Evolutionary conservation across 1,284 basidiomycete species (phyloP).

Genomic region (Moesziomyces parantarcticus): DNA sequence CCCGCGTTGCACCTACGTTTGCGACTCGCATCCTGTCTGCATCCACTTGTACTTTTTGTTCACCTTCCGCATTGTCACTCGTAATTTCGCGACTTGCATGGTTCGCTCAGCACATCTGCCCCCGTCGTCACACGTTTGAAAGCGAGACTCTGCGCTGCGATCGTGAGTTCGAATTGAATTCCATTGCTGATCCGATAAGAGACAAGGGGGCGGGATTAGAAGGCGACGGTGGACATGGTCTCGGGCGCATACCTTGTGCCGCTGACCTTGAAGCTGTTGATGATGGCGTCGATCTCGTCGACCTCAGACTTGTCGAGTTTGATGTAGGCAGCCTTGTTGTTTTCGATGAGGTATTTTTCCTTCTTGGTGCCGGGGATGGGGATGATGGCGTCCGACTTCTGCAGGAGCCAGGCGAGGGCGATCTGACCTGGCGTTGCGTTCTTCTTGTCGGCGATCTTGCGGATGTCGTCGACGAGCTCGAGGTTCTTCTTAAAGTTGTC

Average conservation of each 20-base stretch:
- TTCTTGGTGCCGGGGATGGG: constrained; percentile 54
- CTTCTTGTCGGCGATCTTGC: constrained; percentile 51
- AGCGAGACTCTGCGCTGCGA: too few relatives aligned
- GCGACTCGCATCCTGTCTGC: neutral
- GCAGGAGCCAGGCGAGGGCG: constrained; percentile 49
- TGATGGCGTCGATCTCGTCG: constrained; percentile 44
- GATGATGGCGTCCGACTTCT: constrained; percentile 27
- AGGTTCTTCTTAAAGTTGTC: constrained; percentile 55
- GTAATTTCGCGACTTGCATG: too few relatives aligned
- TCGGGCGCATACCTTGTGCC: constrained; percentile 34
- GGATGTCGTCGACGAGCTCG: constrained; percentile 43
- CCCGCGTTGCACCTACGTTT: neutral
- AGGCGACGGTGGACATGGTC: constrained; percentile 27
- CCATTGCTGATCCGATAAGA: neutral
- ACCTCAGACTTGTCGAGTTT: constrained; percentile 33
- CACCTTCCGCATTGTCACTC: neutral
- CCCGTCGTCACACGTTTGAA: too few relatives aligned
- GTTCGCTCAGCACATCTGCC: too few relatives aligned
- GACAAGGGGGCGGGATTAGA: constrained; percentile 14
- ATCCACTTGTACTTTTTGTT: neutral
- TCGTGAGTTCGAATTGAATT: neutral
- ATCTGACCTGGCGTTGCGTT: constrained; percentile 52
- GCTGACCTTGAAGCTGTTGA: constrained; percentile 54
- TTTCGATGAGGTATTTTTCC: constrained; percentile 49
- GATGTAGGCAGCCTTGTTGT: constrained; percentile 39